These are phyloP conservation scores for Tardiomyces digboiensis DNA, from an alignment of 1,139 yeast species.

Conservation along the genomic window DNA sequence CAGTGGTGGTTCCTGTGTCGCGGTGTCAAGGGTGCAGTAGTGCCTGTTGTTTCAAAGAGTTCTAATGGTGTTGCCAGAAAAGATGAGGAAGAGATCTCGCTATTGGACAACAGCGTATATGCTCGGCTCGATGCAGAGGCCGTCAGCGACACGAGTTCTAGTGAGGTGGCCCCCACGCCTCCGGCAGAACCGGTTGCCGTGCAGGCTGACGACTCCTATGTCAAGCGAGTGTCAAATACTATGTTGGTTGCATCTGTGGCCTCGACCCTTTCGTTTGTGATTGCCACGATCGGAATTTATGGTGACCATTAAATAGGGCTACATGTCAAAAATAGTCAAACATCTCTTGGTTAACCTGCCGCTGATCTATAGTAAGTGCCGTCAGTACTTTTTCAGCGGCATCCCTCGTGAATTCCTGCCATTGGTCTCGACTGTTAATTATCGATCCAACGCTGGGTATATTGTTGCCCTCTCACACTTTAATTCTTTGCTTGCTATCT, in stretches of 20 bases:
- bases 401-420: too few relatives aligned
- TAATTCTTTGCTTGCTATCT: too few relatives aligned
- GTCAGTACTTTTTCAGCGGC: too few relatives aligned
- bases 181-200: background rate
- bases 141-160: background rate
- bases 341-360: too few relatives aligned
- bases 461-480: too few relatives aligned
- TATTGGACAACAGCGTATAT: conserved; percentile 18
- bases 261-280: conserved; percentile 15
- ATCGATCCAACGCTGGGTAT: too few relatives aligned
- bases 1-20: background rate
- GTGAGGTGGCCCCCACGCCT: background rate
- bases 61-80: conserved; percentile 1
- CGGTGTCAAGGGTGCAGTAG: background rate
- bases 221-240: background rate
- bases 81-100: conserved; percentile 11
- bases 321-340: too few relatives aligned
- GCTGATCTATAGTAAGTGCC: too few relatives aligned
- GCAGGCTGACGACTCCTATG: background rate
- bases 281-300: conserved; percentile 21
- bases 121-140: conserved; percentile 4
- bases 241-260: conserved; percentile 9
- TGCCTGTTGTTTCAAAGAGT: too few relatives aligned
- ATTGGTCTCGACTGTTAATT: too few relatives aligned
- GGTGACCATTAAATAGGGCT: conserved; percentile 15